Conservation (phyloP, 257 asterid genomes). For the Solanum chaucha region DNA sequence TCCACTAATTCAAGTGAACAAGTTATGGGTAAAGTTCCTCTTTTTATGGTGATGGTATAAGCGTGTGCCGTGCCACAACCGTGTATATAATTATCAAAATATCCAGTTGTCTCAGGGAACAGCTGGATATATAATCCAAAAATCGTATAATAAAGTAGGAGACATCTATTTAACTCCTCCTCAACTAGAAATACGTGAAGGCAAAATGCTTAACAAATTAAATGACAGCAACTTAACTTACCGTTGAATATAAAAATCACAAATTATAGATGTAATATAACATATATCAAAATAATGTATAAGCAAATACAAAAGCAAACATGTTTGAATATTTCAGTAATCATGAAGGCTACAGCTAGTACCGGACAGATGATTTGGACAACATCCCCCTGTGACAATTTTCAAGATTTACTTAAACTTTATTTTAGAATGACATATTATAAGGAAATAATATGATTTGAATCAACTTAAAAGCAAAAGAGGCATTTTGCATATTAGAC, state of each 20-base stretch:
- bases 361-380: not conserved
- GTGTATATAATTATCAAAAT: not conserved
- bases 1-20: not conserved
- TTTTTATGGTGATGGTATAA: not conserved
- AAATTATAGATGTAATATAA: not conserved
- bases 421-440: not conserved
- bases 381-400: not conserved
- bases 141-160: not conserved
- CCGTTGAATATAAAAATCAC: not conserved
- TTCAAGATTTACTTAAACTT: not conserved
- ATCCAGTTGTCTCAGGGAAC: not conserved
- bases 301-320: not conserved
- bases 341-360: not conserved
- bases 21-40: not conserved
- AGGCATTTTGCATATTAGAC: not conserved
- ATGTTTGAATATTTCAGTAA: not conserved
- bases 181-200: no score
- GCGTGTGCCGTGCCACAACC: not conserved
- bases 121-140: not conserved
- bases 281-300: not conserved
- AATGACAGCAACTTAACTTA: not conserved
- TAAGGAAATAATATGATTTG: not conserved
- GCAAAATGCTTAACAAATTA: not conserved
- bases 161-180: not conserved
- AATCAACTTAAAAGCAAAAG: not conserved